Percentiles rank a stretch among this genome's conserved stretches.
Conservation (phyloP, 176 grass and related monocot species). For the Musa schizocarpa region DNA sequence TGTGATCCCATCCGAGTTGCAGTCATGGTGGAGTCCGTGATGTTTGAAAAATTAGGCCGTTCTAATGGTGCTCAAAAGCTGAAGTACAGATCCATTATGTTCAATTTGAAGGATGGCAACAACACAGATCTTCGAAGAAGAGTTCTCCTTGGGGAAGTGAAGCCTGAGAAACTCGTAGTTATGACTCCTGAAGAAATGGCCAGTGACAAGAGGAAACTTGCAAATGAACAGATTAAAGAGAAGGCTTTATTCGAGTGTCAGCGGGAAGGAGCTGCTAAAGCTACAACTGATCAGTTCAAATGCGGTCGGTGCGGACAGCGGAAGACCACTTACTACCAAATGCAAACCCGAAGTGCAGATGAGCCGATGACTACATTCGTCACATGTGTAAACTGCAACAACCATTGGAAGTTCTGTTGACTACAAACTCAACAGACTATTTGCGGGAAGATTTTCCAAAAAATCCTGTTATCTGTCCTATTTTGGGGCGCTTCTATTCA, state of each 20-base stretch:
- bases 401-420: conserved; percentile 13
- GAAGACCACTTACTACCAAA: conserved; percentile 6
- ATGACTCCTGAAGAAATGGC: not conserved
- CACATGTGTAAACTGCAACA: conserved; percentile 14
- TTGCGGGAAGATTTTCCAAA: too few species aligned
- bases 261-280: not conserved
- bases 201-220: not conserved
- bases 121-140: not conserved
- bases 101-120: not conserved
- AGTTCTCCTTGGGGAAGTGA: not conserved
- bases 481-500: too few species aligned
- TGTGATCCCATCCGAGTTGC: not conserved
- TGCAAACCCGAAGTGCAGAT: conserved; percentile 7
- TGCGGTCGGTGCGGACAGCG: conserved; percentile 4
- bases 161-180: not conserved
- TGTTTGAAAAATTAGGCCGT: not conserved
- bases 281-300: conserved; percentile 13
- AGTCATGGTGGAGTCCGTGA: not conserved
- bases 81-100: not conserved
- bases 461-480: too few species aligned
- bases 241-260: not conserved
- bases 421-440: not conserved
- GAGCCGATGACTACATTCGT: conserved; percentile 7
- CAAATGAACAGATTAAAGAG: conserved; percentile 4
- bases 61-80: not conserved